phyloP scores from a whole-genome alignment of 208 protist genomes.

The Leishmania gerbilli region DNA sequence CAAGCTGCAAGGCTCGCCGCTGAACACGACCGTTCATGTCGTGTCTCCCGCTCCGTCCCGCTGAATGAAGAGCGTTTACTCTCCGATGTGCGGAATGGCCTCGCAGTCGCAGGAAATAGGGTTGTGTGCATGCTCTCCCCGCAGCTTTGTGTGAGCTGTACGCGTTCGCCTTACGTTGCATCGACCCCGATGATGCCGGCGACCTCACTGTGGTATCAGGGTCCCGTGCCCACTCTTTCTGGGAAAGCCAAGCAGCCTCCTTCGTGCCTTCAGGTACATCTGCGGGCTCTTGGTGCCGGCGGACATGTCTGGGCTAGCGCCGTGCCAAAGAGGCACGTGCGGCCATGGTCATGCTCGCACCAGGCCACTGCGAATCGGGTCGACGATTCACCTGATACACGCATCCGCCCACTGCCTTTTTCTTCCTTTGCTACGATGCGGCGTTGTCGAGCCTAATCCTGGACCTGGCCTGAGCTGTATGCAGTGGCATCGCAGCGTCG shows the following conservation, averaged over 20 bases:
- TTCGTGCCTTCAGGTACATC: not conserved
- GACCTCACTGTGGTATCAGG: not conserved
- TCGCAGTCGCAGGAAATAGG: not conserved
- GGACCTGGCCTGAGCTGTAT: not conserved
- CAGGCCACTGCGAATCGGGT: not conserved
- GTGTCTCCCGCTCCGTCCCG: not conserved
- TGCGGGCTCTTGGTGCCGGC: not conserved
- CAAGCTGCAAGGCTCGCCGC: conserved; percentile 71
- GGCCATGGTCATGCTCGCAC: not conserved
- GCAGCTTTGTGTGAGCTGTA: not conserved
- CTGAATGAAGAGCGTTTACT: not conserved
- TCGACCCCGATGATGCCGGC: not conserved
- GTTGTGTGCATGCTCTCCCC: not conserved
- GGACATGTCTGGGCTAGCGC: not conserved
- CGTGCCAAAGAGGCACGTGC: not conserved
- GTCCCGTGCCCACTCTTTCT: not conserved
- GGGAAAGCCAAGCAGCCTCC: not conserved
- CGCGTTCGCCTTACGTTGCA: not conserved
- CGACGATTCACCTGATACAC: not conserved
- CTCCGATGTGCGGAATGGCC: not conserved
- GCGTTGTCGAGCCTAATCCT: not conserved
- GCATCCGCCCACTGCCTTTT: not conserved
- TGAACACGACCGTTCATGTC: conserved; percentile 72
- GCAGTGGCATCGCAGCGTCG: not conserved
- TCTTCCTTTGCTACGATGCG: not conserved